These are phyloP conservation scores for Edaphochlamys debaryana DNA, from an alignment of 139 green algal genomes.

Conservation along the genomic window DNA sequence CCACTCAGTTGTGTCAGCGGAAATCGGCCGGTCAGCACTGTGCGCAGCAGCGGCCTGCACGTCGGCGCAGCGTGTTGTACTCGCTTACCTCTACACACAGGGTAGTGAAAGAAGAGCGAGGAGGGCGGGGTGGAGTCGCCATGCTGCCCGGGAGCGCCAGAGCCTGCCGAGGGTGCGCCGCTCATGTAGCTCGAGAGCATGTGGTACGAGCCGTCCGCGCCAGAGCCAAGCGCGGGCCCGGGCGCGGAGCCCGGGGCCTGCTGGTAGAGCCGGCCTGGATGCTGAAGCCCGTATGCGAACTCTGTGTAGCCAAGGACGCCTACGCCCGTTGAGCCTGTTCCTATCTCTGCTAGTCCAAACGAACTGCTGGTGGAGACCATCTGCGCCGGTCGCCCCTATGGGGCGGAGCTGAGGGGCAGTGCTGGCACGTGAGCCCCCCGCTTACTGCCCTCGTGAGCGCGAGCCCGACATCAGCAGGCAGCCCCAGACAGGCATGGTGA, in stretches of 20 bases:
- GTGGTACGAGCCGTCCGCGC: background rate
- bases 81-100: slow-evolving; percentile 21
- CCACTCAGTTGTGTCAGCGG: background rate
- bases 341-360: background rate
- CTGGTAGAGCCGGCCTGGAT: background rate
- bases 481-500: too few relatives aligned
- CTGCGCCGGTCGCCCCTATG: too few relatives aligned
- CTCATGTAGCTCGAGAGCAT: background rate
- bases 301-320: background rate
- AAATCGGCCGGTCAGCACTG: background rate
- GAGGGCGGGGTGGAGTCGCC: background rate
- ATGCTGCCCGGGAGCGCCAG: too few relatives aligned
- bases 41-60: background rate
- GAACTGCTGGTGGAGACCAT: background rate
- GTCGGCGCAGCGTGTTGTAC: background rate
- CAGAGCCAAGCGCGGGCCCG: background rate
- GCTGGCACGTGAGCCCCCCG: too few relatives aligned
- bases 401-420: too few relatives aligned
- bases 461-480: too few relatives aligned
- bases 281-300: background rate
- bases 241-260: too few relatives aligned
- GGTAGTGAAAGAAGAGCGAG: slow-evolving; percentile 46
- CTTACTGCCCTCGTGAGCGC: too few relatives aligned
- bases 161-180: too few relatives aligned
- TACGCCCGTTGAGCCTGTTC: background rate